Evolutionary conservation across 2,329 filamentous ascomycete genomes (phyloP).

Genomic region (Alternaria sp.): DNA sequence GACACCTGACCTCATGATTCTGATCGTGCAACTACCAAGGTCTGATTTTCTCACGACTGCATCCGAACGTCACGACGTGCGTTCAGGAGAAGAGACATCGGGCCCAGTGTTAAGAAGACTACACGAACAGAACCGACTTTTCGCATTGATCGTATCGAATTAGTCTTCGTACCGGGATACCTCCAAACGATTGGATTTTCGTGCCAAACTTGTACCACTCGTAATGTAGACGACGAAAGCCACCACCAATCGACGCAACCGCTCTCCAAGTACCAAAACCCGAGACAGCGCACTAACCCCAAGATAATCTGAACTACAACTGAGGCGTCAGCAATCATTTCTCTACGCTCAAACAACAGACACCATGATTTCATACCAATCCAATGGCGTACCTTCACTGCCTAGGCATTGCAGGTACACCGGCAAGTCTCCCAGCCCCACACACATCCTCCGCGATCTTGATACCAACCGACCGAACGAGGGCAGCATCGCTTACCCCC

Average conservation of each 20-base stretch:
- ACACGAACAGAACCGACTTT: not conserved
- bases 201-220: not conserved
- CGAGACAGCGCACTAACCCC: not conserved
- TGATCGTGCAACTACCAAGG: not conserved
- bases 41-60: not conserved
- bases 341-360: not conserved
- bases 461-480: not conserved
- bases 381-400: not conserved
- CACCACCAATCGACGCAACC: not conserved
- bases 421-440: not conserved
- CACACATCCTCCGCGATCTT: not conserved
- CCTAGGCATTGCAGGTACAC: not conserved
- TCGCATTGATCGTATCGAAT: not conserved
- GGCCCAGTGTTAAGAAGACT: not conserved
- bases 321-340: not conserved
- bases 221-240: not conserved
- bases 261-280: not conserved
- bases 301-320: not conserved
- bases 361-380: not conserved
- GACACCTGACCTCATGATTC: not conserved
- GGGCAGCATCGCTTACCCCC: not conserved
- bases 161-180: not conserved
- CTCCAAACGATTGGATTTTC: not conserved
- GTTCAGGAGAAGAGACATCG: not conserved
- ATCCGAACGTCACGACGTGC: not conserved